A percentile compares a stretch with the other conserved stretches of the same genome.
Conservation (phyloP, 306 rosid genomes). For the Amphicarpaea edgeworthii region DNA sequence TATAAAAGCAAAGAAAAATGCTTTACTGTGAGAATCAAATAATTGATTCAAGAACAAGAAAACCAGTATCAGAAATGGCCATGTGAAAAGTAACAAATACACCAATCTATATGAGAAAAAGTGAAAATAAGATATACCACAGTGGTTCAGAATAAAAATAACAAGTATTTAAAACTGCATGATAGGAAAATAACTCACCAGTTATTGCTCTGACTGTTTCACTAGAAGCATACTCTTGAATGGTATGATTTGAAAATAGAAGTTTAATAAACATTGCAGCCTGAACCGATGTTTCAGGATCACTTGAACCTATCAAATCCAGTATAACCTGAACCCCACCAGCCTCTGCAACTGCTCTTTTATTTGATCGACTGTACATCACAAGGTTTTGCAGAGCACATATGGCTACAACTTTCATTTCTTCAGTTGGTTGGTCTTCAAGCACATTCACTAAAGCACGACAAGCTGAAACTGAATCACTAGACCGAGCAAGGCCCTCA, state of each 20-base stretch:
- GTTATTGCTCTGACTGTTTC: conserved; percentile 97
- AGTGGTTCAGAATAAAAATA: conserved; percentile 41
- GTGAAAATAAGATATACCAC: neutral
- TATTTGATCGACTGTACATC: conserved; percentile 94
- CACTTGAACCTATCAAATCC: conserved; percentile 96
- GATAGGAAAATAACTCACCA: conserved; percentile 62
- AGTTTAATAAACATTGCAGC: conserved; percentile 97
- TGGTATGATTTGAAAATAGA: conserved; percentile 90
- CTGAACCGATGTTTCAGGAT: conserved; percentile 93
- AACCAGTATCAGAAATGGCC: conserved; percentile 3
- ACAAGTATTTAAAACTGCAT: conserved; percentile 26
- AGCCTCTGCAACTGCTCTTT: conserved; percentile 99
- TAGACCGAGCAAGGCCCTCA: conserved; percentile 90
- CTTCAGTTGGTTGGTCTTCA: conserved; percentile 99
- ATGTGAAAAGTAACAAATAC: conserved; percentile 30
- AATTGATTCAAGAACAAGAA: conserved; percentile 20
- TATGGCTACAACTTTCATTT: conserved; percentile 97
- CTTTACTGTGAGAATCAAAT: neutral
- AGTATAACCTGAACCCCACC: conserved; percentile 97
- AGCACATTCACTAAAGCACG: conserved; percentile 98
- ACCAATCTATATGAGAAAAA: conserved; percentile 4
- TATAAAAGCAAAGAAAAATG: conserved; percentile 15
- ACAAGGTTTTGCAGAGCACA: conserved; percentile 99
- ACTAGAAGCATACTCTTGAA: conserved; percentile 98
- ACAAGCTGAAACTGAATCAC: conserved; percentile 96